Percentiles rank a stretch among this genome's conserved stretches.
phyloP scores from a whole-genome alignment of 75 land plant genomes.

The Isoetes taiwanensis region DNA sequence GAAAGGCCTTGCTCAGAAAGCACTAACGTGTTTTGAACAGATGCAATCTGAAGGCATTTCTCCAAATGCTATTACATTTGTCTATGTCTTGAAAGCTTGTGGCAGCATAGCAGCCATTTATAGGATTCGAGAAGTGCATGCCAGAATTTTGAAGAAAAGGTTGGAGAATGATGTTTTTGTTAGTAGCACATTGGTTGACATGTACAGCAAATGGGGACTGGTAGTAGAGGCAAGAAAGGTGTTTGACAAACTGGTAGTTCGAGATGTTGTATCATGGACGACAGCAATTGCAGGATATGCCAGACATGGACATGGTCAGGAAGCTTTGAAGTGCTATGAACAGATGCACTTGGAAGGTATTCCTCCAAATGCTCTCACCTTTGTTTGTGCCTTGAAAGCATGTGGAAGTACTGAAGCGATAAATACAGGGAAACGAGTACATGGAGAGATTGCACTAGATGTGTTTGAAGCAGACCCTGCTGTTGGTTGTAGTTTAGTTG shows the following conservation, averaged over 20 bases:
- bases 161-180: neutral
- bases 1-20: no score
- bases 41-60: no score
- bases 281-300: slow-evolving; percentile 28
- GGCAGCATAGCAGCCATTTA: slow-evolving; percentile 22
- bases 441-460: neutral
- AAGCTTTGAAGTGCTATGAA: slow-evolving; percentile 21
- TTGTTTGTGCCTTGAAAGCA: neutral
- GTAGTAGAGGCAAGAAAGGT: neutral
- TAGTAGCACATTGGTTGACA: neutral
- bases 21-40: no score
- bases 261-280: slow-evolving; percentile 15
- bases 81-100: no score
- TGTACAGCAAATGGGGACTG: neutral
- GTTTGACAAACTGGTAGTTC: slow-evolving; percentile 5
- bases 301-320: slow-evolving; percentile 18
- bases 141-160: no score
- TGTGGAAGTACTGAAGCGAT: neutral
- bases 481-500: no score
- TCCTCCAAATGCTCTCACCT: no score
- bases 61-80: no score
- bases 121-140: no score
- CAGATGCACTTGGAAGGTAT: slow-evolving; percentile 13
- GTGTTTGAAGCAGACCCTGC: neutral
- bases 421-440: neutral